Percentiles rank a stretch among this genome's conserved stretches.
Conservation (phyloP, 768 basidiomycete genomes). For the Crucibulum laeve region DNA sequence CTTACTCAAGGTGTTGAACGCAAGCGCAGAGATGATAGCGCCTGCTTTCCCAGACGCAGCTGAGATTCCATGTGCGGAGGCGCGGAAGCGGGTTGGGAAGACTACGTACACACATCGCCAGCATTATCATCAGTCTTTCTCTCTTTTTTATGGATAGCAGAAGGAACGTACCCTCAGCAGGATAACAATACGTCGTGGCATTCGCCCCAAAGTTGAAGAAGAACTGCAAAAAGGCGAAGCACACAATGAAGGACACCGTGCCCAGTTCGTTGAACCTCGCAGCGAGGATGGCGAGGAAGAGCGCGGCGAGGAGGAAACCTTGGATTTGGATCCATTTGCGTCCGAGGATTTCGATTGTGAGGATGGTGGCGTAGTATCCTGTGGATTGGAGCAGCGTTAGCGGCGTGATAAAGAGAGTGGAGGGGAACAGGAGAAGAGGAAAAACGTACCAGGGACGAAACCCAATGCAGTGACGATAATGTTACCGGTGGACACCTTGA, state of each 20-base stretch:
- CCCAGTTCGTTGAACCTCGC: conserved; percentile 55
- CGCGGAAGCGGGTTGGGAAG: conserved; percentile 74
- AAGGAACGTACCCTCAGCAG: conserved; percentile 44
- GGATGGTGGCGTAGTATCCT: conserved; percentile 68
- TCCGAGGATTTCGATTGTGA: conserved; percentile 70
- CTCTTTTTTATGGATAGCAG: background rate
- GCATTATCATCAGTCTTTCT: background rate
- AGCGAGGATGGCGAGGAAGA: conserved; percentile 68
- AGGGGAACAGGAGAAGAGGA: background rate
- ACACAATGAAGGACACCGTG: conserved; percentile 61
- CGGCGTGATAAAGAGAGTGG: background rate
- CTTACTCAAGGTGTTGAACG: conserved; percentile 59
- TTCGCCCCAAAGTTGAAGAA: conserved; percentile 86
- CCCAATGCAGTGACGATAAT: conserved; percentile 73
- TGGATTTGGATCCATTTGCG: conserved; percentile 73
- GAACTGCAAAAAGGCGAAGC: conserved; percentile 72
- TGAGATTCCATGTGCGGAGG: conserved; percentile 69
- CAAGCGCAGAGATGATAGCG: conserved; percentile 73
- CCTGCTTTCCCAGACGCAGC: conserved; percentile 74
- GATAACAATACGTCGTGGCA: conserved; percentile 19
- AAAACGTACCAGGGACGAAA: conserved; percentile 61
- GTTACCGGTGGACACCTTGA: conserved; percentile 62
- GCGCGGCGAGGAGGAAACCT: conserved; percentile 66
- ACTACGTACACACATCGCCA: conserved; percentile 26
- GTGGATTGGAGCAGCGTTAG: background rate